Evolutionary conservation across 1,139 yeast species (phyloP), one percentile per base, ranked within the genome.

Genomic region (Sugiyamaella castrensis): DNA sequence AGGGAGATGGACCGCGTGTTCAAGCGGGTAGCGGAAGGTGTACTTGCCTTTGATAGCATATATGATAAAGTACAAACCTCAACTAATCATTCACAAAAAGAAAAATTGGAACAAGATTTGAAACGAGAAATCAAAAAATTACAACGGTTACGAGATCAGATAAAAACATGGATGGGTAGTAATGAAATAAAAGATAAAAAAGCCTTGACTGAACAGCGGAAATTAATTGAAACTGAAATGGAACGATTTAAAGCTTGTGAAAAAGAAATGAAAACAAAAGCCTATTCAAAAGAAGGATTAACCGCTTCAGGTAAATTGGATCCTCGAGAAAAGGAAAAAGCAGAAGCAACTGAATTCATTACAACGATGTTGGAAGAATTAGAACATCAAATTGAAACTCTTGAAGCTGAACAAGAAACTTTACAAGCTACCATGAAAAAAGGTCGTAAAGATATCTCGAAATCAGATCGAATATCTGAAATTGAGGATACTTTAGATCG

Each of bases 161-260:
- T 94, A 58, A 94, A 94, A 69, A 85, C 87, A 50, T 94, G 98
- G 98, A 73, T 91, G 64, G 81, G 95, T 41, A 95, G 94, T 60
- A 85, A 84, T 61, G 95, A 94, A 55, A 91, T 91, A 47, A 91
- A 94, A 68, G 94, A 92, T 63, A 95, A 89, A 71, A 85, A 87
- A 65, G 69, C 76, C 46, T 71, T 94, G 53, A 77, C 81, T 55
- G 98, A 91, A 54, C 87, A 89, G 61, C 76, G 98, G 48, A 78
- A 83, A 58, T 73, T 82, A 58, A 92, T 94, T 58, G 97, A 94
- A 68, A 80, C 80, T 40, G 70, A 62, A 49, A 92, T 92, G 99
- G 98, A 94, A 69, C 80, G 92, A 60, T 94, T 94, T 71, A 94
- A 94, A 67, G 92, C 92, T 47, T 87, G 91, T 57, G 99, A 94